Evolutionary conservation across 1,284 basidiomycete species (phyloP).

Genomic region (Phenoliferia sp.): DNA sequence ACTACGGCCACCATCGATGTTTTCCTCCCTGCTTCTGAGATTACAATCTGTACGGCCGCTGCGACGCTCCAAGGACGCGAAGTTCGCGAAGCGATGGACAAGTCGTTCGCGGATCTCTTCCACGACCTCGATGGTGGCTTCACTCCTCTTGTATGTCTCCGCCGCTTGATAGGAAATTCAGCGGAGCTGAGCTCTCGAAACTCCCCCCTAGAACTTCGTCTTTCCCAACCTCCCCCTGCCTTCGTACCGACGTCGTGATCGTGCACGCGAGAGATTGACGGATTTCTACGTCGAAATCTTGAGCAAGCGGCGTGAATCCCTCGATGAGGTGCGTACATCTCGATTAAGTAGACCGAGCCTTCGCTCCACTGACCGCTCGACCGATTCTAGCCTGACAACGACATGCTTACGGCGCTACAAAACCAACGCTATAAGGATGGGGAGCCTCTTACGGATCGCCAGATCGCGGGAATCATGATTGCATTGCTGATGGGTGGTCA

Average conservation of each 20-base stretch:
- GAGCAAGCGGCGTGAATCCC: slow-evolving; percentile 60
- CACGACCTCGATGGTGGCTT: slow-evolving; percentile 76
- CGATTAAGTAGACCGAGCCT: slow-evolving; percentile 83
- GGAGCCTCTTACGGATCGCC: slow-evolving; percentile 69
- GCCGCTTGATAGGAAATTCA: not conserved
- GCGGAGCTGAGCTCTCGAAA: slow-evolving; percentile 38
- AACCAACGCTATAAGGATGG: slow-evolving; percentile 85
- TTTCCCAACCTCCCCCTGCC: slow-evolving; percentile 87
- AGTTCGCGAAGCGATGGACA: slow-evolving; percentile 73
- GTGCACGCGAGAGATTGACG: slow-evolving; percentile 88
- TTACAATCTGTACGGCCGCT: slow-evolving; percentile 91
- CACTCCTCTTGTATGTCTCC: slow-evolving; percentile 36
- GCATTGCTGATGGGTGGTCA: slow-evolving; percentile 69
- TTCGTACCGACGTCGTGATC: slow-evolving; percentile 82
- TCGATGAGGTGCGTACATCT: too few species aligned
- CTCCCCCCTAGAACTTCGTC: slow-evolving; percentile 67
- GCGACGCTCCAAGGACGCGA: slow-evolving; percentile 90
- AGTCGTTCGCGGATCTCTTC: slow-evolving; percentile 79
- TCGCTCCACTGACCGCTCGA: too few species aligned
- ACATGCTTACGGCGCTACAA: slow-evolving; percentile 89
- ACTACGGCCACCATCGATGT: slow-evolving; percentile 57
- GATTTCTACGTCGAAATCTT: slow-evolving; percentile 91
- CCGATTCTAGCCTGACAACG: slow-evolving; percentile 75
- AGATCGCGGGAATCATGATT: slow-evolving; percentile 91
- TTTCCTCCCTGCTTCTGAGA: slow-evolving; percentile 74